Percentiles rank a stretch among this genome's conserved stretches.
Conservation (phyloP, 768 basidiomycete species). For the Suillus brevipes region DNA sequence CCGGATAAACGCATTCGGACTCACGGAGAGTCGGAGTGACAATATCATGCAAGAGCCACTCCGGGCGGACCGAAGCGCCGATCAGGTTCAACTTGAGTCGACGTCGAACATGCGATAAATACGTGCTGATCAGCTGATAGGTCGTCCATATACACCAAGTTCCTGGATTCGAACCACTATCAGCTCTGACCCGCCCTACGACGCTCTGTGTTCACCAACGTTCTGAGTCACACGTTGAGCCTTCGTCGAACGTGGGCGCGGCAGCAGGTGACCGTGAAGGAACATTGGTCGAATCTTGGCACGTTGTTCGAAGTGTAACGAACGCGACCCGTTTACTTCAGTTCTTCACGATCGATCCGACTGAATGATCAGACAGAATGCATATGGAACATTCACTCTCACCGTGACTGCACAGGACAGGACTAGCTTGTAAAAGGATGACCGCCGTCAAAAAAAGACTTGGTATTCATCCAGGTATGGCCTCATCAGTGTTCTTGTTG, state of each 20-base stretch:
- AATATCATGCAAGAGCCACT: too few species aligned
- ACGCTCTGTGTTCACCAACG: not conserved
- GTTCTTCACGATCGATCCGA: conserved; percentile 23
- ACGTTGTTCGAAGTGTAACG: not conserved
- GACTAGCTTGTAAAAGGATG: conserved; percentile 32
- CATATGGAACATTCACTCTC: conserved; percentile 1
- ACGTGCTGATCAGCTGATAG: too few species aligned
- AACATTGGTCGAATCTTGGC: not conserved
- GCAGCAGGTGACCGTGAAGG: not conserved
- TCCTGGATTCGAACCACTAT: too few species aligned
- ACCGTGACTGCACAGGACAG: too few species aligned
- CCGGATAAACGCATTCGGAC: not conserved
- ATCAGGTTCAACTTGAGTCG: not conserved
- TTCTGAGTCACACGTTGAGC: not conserved
- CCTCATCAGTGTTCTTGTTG: too few species aligned
- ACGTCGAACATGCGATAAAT: too few species aligned
- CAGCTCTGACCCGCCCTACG: too few species aligned
- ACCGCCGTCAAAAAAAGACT: conserved; percentile 4
- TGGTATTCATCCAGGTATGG: too few species aligned
- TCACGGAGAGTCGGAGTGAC: not conserved
- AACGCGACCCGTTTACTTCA: not conserved
- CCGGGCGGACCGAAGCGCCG: not conserved
- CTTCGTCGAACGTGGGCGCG: not conserved
- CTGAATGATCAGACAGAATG: conserved; percentile 45
- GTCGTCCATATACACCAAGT: too few species aligned